Evolutionary conservation across 2,329 filamentous ascomycete genomes (phyloP).

Genomic region (Pleurostoma richardsiae): DNA sequence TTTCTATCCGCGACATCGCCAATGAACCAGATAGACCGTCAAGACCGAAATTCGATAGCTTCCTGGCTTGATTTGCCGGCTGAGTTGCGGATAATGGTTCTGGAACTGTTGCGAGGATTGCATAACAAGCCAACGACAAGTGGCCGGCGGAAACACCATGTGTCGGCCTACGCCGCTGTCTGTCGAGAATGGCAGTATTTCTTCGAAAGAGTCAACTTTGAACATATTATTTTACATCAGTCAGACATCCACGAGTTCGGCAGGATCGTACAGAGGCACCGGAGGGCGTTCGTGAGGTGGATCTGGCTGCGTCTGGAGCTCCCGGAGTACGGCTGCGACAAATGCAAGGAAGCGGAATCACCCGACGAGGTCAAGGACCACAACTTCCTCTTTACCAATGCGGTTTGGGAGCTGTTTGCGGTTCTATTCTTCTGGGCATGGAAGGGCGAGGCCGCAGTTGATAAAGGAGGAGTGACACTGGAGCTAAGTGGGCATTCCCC

Average conservation of each 20-base stretch:
- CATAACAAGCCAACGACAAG: too few species aligned
- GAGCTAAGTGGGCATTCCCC: not conserved
- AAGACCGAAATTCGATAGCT: too few species aligned
- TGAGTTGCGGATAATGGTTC: too few species aligned
- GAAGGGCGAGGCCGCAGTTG: not conserved
- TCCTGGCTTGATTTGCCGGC: too few species aligned
- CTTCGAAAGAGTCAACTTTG: not conserved
- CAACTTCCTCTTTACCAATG: not conserved
- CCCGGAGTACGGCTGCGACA: slow-evolving; percentile 1
- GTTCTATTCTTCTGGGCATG: not conserved
- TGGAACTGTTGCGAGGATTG: too few species aligned
- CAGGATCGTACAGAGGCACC: not conserved
- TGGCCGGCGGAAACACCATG: too few species aligned
- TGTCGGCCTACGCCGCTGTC: not conserved
- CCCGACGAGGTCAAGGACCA: not conserved
- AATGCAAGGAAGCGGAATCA: not conserved
- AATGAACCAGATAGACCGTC: too few species aligned
- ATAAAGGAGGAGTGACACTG: not conserved
- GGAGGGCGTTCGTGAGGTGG: not conserved
- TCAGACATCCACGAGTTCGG: not conserved
- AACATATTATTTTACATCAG: not conserved
- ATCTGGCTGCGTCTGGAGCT: slow-evolving; percentile 2
- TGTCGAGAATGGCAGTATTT: not conserved
- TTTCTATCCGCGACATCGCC: too few species aligned
- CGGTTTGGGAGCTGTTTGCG: not conserved